Evolutionary conservation across 768 basidiomycete species (phyloP).

Genomic region (Trametes cubensis): DNA sequence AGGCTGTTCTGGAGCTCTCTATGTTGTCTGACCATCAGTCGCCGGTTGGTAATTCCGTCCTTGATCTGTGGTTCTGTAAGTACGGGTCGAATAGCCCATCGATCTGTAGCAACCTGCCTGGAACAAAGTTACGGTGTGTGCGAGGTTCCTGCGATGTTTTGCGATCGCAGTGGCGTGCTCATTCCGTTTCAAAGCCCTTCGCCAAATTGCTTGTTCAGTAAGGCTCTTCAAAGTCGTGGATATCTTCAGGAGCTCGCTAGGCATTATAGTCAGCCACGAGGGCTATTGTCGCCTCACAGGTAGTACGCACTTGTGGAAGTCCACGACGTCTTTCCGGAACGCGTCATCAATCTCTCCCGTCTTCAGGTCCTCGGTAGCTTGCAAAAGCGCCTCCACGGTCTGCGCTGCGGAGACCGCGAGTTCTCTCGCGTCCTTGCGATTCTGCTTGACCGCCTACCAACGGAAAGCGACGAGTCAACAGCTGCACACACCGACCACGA

Average conservation of each 20-base stretch:
- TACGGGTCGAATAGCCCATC: neutral
- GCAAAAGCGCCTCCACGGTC: neutral
- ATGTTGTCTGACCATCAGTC: constrained; percentile 1
- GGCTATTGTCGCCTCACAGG: too few species aligned
- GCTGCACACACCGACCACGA: neutral
- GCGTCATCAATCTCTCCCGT: neutral
- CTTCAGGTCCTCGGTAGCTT: neutral
- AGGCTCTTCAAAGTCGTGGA: neutral
- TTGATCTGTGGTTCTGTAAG: neutral
- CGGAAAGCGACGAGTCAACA: neutral
- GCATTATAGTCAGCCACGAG: neutral
- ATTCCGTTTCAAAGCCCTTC: neutral
- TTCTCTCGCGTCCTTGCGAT: neutral
- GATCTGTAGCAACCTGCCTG: neutral
- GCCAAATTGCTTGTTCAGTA: neutral
- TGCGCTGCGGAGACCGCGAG: neutral
- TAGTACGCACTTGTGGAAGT: neutral
- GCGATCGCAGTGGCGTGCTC: neutral
- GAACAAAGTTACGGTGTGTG: neutral
- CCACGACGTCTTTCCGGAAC: neutral
- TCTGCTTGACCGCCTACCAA: neutral
- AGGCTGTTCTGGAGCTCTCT: neutral
- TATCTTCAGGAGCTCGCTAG: neutral
- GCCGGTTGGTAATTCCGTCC: neutral
- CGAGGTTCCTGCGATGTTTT: neutral